phyloP scores from a whole-genome alignment of 2,329 filamentous ascomycete species.

The Macrophomina tecta region DNA sequence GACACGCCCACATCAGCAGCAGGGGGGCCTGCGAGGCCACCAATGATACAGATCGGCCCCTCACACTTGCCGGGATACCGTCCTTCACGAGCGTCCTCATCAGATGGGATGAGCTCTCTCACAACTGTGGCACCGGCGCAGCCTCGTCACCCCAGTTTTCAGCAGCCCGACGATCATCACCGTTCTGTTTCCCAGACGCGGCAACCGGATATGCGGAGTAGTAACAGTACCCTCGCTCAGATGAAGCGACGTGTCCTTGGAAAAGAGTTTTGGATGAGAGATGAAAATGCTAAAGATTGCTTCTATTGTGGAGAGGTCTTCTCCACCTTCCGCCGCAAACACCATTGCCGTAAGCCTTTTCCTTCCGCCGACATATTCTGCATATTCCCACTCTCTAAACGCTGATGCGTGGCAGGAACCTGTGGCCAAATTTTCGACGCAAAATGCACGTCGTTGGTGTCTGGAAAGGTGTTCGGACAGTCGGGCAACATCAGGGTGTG shows the following conservation, averaged over 20 bases:
- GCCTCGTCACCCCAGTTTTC: slow-evolving; percentile 39
- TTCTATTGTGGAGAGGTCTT: slow-evolving; percentile 91
- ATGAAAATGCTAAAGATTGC: slow-evolving; percentile 97
- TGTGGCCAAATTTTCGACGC: slow-evolving; percentile 99
- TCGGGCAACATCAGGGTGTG: slow-evolving; percentile 85
- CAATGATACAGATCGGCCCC: slow-evolving; percentile 50
- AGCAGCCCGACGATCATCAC: slow-evolving; percentile 38
- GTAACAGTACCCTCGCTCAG: slow-evolving; percentile 51
- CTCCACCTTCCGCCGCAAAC: slow-evolving; percentile 91
- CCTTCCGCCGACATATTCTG: neutral
- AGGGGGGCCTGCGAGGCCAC: slow-evolving; percentile 41
- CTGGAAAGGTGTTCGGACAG: slow-evolving; percentile 86
- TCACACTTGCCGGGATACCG: slow-evolving; percentile 57
- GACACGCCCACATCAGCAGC: slow-evolving; percentile 16
- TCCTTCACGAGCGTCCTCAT: slow-evolving; percentile 54
- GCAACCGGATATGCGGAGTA: slow-evolving; percentile 43
- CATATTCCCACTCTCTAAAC: neutral
- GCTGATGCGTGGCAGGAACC: slow-evolving; percentile 45
- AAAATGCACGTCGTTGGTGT: slow-evolving; percentile 91
- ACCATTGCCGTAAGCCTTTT: slow-evolving; percentile 75
- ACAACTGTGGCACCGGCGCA: slow-evolving; percentile 39
- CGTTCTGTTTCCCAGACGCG: slow-evolving; percentile 15
- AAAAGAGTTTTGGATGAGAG: slow-evolving; percentile 99
- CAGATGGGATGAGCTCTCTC: slow-evolving; percentile 50
- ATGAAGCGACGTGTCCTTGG: slow-evolving; percentile 87